Base-by-base conservation (phyloP, 768 basidiomycete species). In the Termitomyces sp. region DNA sequence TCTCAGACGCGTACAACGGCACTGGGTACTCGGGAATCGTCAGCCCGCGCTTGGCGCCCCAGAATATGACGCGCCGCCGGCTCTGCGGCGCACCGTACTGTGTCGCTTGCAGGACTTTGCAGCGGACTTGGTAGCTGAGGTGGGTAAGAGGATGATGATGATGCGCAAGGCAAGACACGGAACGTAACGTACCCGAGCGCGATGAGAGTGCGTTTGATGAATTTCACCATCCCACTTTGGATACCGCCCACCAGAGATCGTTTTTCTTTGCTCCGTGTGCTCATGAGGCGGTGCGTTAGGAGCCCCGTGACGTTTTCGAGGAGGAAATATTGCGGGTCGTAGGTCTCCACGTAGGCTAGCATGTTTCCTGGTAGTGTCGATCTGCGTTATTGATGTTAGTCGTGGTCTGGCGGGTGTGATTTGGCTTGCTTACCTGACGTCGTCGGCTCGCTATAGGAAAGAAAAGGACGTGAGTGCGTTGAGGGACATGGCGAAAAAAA, bases 221-320 rank as follows among this genome's bases (percentile, higher is more conserved):
- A 82, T 63, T 91, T 91, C 43, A 87, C 76, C 40, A 85, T 77
- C 0, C 83, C 86, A 60, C 69, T 74, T 56, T 77, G 65, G 26
- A 88, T 74, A 55, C 74, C 68, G 46, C 70, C 64, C 61, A 71
- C 48, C 48, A 71, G 56, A n/a, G 60, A 37, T 37, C 68, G 54
- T 35, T 68, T 68, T 55, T 60, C 53, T 59, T 63, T 64, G n/a
- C 56, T 55, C 14, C 57, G 64, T 0, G 62, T 62, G n/a, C 74
- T 74, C 58, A 74, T 69, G 8, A 87, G 72, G 0, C 70, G 74
- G 66, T 81, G 77, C 28, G 66, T 67, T 1, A 89, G 64, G 7
- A 90, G 66, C 0, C 89, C 88, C 10, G 65, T 65, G 2, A 91
- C 88, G 66, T 91, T 91, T 64, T 91, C 88, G 21, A 91, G 70